Base-by-base conservation (phyloP, 768 basidiomycete species). In the Russula griseocarnosa region DNA sequence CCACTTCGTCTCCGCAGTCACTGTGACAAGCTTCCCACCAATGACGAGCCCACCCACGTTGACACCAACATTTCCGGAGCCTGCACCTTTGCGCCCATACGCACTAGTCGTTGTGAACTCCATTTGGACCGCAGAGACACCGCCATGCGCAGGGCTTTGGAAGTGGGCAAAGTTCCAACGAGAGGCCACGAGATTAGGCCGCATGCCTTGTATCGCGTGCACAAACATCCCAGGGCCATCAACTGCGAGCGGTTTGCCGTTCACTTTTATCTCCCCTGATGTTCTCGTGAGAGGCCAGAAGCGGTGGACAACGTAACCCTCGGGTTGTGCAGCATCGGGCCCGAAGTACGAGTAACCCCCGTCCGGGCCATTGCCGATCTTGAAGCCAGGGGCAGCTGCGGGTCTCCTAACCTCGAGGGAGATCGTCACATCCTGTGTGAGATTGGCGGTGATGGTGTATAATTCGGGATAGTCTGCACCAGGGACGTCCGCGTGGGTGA, bases 151-250 rank as follows among this genome's bases (percentile, higher is more conserved):
- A 20, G 79, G 74, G 71, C 90, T 89, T 74, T 93, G 88, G 81
- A 99, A 99, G 77, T 90, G 82, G 32, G 80, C 87, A 77, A 98
- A 99, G 78, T 98, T 98, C 97, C 97, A 99, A 10, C 88, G 77
- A 22, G 91, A 79, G 16, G 97, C 97, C 70, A 97, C 85, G 61
- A 93, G 82, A 76, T 99, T 91, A 55, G 96, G 94, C 9, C 94
- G 84, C 93, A 99, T 96, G 74, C 96, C 97, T 73, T 98, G 96
- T 73, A 98, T 97, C 51, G 96, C 96, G 74, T 96, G 92, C 22
- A 95, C 82, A 74, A 96, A 86, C 88, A 94, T 91, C 32, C 92
- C 92, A 42, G 82, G 77, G 50, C 89, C 90, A 36, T 82, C 73
- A 60, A 84, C 75, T 9, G 78, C 55, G 60, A 77, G 75, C 7